These are phyloP conservation scores for Aspergillus chevalieri DNA, from an alignment of 2,329 filamentous ascomycete genomes.

Conservation along the genomic window DNA sequence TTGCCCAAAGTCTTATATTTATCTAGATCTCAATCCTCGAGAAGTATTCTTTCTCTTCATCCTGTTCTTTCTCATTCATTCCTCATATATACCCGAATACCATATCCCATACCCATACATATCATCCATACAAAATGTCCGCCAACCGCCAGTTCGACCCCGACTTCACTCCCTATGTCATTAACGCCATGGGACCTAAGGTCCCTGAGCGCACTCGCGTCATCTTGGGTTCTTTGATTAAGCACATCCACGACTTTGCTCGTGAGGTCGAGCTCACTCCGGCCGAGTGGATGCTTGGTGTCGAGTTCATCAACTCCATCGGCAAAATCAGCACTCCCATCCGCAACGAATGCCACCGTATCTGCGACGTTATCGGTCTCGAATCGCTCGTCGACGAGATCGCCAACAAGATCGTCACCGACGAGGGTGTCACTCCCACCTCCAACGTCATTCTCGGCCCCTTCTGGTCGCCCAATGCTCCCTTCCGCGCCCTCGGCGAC, in stretches of 20 bases:
- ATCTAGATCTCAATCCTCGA: no score
- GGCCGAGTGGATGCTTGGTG: conserved; percentile 71
- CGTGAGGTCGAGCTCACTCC: conserved; percentile 70
- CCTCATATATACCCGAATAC: background rate
- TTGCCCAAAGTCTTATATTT: no score
- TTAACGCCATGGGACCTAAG: conserved; percentile 67
- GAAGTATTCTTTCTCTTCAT: background rate
- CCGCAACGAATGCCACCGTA: conserved; percentile 67
- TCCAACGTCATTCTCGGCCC: conserved; percentile 70
- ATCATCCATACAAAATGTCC: conserved; percentile 10
- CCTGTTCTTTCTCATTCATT: background rate
- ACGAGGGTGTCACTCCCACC: conserved; percentile 59
- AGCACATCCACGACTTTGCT: conserved; percentile 71
- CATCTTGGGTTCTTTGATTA: conserved; percentile 59
- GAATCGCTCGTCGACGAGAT: conserved; percentile 76
- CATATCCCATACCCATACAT: background rate
- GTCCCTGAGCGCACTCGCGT: conserved; percentile 58
- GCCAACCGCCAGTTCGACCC: conserved; percentile 4
- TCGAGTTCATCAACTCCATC: conserved; percentile 68
- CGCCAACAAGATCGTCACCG: conserved; percentile 60
- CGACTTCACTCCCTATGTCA: conserved; percentile 65
- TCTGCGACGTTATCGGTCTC: conserved; percentile 67
- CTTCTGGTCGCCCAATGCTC: conserved; percentile 70
- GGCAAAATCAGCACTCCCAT: conserved; percentile 63
- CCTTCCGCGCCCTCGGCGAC: conserved; percentile 62